Conservation (phyloP, 2,329 filamentous ascomycete genomes). For the Basipetospora chlamydospora region DNA sequence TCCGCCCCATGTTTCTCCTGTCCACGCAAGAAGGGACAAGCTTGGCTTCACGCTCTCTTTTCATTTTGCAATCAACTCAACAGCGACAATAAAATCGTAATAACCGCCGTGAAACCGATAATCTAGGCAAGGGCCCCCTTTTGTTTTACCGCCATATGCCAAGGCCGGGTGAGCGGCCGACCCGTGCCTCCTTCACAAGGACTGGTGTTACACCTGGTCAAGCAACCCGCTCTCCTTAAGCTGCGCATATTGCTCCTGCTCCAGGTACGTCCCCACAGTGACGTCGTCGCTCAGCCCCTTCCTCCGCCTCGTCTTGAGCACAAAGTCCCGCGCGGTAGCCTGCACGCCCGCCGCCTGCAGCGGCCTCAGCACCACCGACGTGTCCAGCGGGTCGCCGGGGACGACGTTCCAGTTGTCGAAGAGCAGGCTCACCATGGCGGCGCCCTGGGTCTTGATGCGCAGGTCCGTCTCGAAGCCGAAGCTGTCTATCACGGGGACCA, state of each 20-base stretch:
- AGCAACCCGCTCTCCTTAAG: slow-evolving; percentile 81
- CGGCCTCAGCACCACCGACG: slow-evolving; percentile 65
- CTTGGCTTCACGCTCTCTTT: too few species aligned
- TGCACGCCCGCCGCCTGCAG: slow-evolving; percentile 79
- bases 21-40: too few species aligned
- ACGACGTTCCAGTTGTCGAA: slow-evolving; percentile 96
- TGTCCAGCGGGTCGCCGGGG: slow-evolving; percentile 86
- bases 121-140: neutral
- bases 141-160: neutral
- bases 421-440: slow-evolving; percentile 77
- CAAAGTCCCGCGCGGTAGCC: slow-evolving; percentile 87
- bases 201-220: slow-evolving; percentile 31
- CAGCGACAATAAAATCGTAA: too few species aligned
- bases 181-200: too few species aligned
- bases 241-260: slow-evolving; percentile 81
- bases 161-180: too few species aligned
- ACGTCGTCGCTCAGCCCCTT: slow-evolving; percentile 95
- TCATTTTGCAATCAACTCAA: too few species aligned
- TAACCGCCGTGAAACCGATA: too few species aligned
- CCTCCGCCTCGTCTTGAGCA: slow-evolving; percentile 82
- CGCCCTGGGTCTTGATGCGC: slow-evolving; percentile 86
- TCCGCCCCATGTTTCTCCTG: too few species aligned
- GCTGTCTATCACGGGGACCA: slow-evolving; percentile 90
- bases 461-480: slow-evolving; percentile 98
- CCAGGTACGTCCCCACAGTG: slow-evolving; percentile 87